Evolutionary conservation across 306 rosid genomes (phyloP), one percentile per base, ranked within the genome.

Genomic region (Dalbergia oliveri): DNA sequence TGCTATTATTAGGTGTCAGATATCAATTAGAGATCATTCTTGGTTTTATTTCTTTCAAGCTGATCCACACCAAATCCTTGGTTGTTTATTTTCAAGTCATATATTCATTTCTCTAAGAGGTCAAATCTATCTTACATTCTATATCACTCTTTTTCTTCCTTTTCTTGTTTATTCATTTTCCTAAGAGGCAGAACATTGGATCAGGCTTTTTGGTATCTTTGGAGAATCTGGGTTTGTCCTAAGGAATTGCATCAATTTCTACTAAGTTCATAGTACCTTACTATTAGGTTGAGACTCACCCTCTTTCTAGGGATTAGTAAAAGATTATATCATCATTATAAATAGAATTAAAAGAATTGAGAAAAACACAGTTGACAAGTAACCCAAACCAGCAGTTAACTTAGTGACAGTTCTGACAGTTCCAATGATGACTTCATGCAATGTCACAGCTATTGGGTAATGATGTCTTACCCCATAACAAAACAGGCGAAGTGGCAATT

Each of bases 381-480:
- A 58, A 56, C 57, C 57, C 8, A 76, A 26, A 47, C 10, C 39
- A 75, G 23, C 31, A 47, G 53, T 11, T 45, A 70, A 70, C 37
- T 77, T 71, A 10, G 34, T 4, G 72, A 70, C 49, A 26, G 35
- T 70, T 65, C 15, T 4, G 72, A 70, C 49, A 26, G 35, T 70
- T 65, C 15, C 50, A 68, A 67, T 12, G 50, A 58, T 72, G 19
- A 78, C 54, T 33, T 23, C 65, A 56, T 65, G 45, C 18, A 77
- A 74, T 72, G 41, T 62, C 37, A 49, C 23, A 73, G 34, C 62
- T 81, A 57, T 19, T 77, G 73, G 74, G 72, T 63, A 63, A 63
- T 39, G 68, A 61, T 44, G 69, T 39, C 97, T 89, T 87, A 95
- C 98, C 97, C 98, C 94, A 75, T 91, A 95, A 82, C 90, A 92